Base-by-base conservation (phyloP, 2,329 filamentous ascomycete species). In the Alternaria viburni region DNA sequence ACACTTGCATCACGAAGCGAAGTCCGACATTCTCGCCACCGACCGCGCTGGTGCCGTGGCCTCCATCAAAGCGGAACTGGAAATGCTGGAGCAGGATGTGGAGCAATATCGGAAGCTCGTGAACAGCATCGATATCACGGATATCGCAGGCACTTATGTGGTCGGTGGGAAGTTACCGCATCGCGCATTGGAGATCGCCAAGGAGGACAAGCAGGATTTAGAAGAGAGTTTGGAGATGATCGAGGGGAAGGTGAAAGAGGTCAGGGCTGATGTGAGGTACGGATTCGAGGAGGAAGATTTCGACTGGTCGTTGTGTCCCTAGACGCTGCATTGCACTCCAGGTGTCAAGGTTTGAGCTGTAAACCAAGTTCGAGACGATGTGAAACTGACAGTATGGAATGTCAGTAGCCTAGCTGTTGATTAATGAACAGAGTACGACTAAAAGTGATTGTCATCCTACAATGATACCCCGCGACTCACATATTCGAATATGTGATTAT, bases 61-160 rank as follows among this genome's bases (percentile, higher is more conserved):
- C 21, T 70, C 69, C 7, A 41, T 70, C 2, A 66, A 62, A 26
- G 68, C 61, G 1, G 66, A 70, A 52, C 52, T 71, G 3, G 50
- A 67, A 3, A 64, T 71, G 62, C 23, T 69, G 21, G 55, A 62
- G 26, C 23, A 54, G 4, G 68, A 70, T 11, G 32, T 70, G 8
- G 28, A 54, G 10, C 45, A 59, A 4, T 71, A 70, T 15, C 52
- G 62, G 1, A 28, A 17, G 13, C 41, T 70, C 0, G 57, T 60
- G 2, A 59, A 50, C 10, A 28, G 49, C 2, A 57, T 70, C 6
- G 30, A 63, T n/a, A 55, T 69, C 3, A 64, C 57, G 5, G 66
- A 67, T 54, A 26, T 71, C 2, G 61, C 63, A 8, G 67, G 57
- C 13, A 50, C 69, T 25, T 70, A 71, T 41, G 45, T 66, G 1